Conservation (phyloP, 177 flowering plant genomes). For the Vitis hybrid region DNA sequence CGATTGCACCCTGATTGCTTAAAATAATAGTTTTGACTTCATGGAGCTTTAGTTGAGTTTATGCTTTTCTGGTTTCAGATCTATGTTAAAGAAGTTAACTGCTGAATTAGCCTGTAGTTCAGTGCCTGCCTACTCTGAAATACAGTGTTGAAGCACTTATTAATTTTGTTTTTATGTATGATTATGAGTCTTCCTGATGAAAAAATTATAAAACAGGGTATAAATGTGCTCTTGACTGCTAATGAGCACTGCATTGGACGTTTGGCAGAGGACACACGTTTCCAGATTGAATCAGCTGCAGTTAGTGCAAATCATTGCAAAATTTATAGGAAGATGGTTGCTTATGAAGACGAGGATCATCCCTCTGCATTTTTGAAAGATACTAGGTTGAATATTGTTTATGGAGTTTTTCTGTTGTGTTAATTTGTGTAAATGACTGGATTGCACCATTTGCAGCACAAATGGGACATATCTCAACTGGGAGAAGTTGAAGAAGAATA, state of each 20-base stretch:
- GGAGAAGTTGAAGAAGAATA: constrained; percentile 62
- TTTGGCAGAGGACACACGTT: constrained; percentile 47
- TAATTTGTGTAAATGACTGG: constrained; percentile 8
- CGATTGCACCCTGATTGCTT: too few species aligned
- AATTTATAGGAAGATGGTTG: constrained; percentile 51
- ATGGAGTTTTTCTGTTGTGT: not conserved
- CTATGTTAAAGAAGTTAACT: too few species aligned
- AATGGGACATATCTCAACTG: constrained; percentile 94
- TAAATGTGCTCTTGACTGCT: constrained; percentile 64
- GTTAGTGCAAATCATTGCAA: constrained; percentile 81
- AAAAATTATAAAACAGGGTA: constrained; percentile 50
- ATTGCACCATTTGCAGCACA: constrained; percentile 56
- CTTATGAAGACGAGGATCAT: constrained; percentile 31
- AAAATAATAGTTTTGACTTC: too few species aligned
- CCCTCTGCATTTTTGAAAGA: constrained; percentile 65
- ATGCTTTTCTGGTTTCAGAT: too few species aligned
- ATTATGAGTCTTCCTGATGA: constrained; percentile 15
- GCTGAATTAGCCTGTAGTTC: too few species aligned
- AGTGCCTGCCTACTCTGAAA: too few species aligned
- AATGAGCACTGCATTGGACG: constrained; percentile 87
- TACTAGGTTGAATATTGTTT: constrained; percentile 58
- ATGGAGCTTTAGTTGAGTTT: too few species aligned
- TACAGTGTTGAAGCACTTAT: not conserved
- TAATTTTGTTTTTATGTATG: not conserved
- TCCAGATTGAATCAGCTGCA: constrained; percentile 63